Conservation (phyloP, 2,329 filamentous ascomycete species). For the Neofusicoccum cordaticola region DNA sequence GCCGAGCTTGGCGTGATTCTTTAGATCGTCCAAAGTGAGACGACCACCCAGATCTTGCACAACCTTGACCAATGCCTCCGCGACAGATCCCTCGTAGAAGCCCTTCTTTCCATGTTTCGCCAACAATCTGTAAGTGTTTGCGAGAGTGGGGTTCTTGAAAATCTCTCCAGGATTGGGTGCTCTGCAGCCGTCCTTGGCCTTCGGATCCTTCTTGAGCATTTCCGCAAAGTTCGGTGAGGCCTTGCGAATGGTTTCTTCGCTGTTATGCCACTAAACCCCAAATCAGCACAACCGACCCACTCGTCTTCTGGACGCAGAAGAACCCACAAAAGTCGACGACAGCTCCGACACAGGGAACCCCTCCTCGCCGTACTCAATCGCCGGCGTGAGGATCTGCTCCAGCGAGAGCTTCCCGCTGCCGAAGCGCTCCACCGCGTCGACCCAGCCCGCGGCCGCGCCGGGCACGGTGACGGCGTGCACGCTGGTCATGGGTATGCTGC, state of each 20-base stretch:
- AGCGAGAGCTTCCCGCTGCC: conserved; percentile 81
- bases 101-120: conserved; percentile 80
- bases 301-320: not conserved
- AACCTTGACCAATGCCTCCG: conserved; percentile 70
- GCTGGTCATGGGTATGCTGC: conserved; percentile 69
- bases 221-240: conserved; percentile 86
- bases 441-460: conserved; percentile 90
- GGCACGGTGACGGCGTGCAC: conserved; percentile 83
- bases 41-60: conserved; percentile 73
- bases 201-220: conserved; percentile 76
- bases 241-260: conserved; percentile 61
- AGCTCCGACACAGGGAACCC: conserved; percentile 89
- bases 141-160: conserved; percentile 80
- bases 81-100: conserved; percentile 85
- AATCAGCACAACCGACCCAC: not conserved
- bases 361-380: conserved; percentile 79
- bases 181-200: conserved; percentile 66
- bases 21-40: conserved; percentile 75
- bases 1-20: conserved; percentile 68
- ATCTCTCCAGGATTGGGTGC: conserved; percentile 80
- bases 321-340: conserved; percentile 63
- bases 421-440: conserved; percentile 81
- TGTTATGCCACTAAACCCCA: conserved; percentile 63
- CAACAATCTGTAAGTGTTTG: conserved; percentile 74
- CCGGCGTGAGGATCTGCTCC: conserved; percentile 75